Evolutionary conservation across 2,329 filamentous ascomycete species (phyloP).

Genomic region (Neoascochyta sp.): DNA sequence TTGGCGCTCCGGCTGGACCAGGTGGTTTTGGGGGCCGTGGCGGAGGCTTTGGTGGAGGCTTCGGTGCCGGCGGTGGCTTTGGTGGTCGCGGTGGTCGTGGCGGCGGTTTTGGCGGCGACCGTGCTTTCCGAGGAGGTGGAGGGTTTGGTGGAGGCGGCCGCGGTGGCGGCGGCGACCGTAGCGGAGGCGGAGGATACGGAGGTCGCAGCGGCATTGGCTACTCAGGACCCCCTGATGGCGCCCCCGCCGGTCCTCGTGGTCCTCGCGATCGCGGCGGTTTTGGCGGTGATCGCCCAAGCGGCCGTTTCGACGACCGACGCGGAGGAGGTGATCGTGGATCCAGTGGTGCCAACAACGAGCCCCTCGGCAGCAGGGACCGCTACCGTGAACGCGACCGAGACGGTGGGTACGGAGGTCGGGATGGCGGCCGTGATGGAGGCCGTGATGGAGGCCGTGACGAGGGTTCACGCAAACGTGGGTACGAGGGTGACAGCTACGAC

Average conservation of each 20-base stretch:
- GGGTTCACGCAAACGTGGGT: slow-evolving; percentile 55
- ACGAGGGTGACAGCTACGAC: slow-evolving; percentile 76
- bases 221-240: slow-evolving; percentile 45
- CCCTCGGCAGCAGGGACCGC: slow-evolving; percentile 61
- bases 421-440: slow-evolving; percentile 12
- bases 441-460: slow-evolving; percentile 29
- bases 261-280: slow-evolving; percentile 44
- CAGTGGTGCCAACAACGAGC: slow-evolving; percentile 80
- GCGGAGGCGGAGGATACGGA: slow-evolving; percentile 31
- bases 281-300: slow-evolving; percentile 35
- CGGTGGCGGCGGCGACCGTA: slow-evolving; percentile 50
- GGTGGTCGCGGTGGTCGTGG: slow-evolving; percentile 48
- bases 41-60: slow-evolving; percentile 45
- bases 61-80: slow-evolving; percentile 49
- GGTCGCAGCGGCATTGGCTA: slow-evolving; percentile 48
- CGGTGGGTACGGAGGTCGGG: slow-evolving; percentile 16
- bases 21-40: slow-evolving; percentile 52
- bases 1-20: slow-evolving; percentile 53
- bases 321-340: slow-evolving; percentile 35
- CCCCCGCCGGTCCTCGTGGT: slow-evolving; percentile 47
- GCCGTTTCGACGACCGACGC: slow-evolving; percentile 19
- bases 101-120: slow-evolving; percentile 38
- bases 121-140: slow-evolving; percentile 51
- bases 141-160: slow-evolving; percentile 39
- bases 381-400: slow-evolving; percentile 39